phyloP scores from a whole-genome alignment of 352 stramenopile species.

The Phytophthora foliorum region DNA sequence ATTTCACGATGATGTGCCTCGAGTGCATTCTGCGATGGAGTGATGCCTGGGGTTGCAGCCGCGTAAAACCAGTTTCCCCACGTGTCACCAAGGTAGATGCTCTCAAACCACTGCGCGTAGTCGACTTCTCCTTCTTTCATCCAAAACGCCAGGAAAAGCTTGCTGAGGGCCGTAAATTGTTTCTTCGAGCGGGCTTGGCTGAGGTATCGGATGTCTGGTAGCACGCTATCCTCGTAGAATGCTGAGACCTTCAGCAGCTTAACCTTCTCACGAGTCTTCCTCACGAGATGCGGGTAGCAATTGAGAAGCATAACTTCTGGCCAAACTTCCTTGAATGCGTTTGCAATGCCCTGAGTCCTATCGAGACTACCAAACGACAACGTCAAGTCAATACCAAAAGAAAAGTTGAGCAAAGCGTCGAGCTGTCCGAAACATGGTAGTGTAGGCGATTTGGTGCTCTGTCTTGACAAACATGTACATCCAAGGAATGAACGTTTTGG shows the following conservation, averaged over 20 bases:
- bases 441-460: conserved; percentile 19
- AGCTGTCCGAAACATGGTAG: conserved; percentile 12
- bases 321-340: not conserved
- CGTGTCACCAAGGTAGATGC: not conserved
- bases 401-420: no score
- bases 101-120: conserved; percentile 2
- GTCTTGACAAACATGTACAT: conserved; percentile 37
- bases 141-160: not conserved
- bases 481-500: conserved; percentile 9
- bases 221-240: conserved; percentile 1
- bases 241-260: not conserved
- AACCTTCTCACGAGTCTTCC: not conserved
- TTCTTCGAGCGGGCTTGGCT: not conserved
- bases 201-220: not conserved
- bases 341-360: not conserved
- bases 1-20: conserved; percentile 2
- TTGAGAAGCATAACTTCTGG: not conserved
- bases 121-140: not conserved
- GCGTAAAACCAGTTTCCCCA: conserved; percentile 2
- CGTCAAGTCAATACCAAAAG: no score
- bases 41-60: not conserved
- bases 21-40: not conserved
- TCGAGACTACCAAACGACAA: not conserved
- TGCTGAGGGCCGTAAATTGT: not conserved
- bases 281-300: not conserved